Conservation (phyloP, 2,329 filamentous ascomycete species). For the Claviceps arundinis region DNA sequence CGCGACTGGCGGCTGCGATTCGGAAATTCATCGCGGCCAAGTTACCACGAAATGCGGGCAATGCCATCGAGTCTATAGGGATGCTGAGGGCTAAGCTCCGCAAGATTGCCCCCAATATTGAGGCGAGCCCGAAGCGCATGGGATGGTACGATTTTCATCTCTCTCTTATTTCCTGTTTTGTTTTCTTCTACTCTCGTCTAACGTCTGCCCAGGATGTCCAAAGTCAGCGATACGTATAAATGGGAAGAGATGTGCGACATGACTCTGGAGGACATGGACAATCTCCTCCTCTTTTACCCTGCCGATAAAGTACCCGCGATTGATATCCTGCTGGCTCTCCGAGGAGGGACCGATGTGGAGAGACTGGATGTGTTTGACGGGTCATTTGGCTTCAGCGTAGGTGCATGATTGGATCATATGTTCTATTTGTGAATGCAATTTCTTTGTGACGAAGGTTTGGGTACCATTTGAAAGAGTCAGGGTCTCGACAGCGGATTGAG, state of each 20-base stretch:
- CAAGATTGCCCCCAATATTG: slow-evolving; percentile 55
- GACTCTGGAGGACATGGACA: slow-evolving; percentile 72
- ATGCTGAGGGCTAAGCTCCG: slow-evolving; percentile 66
- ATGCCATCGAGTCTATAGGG: slow-evolving; percentile 76
- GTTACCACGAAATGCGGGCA: slow-evolving; percentile 67
- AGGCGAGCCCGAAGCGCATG: slow-evolving; percentile 80
- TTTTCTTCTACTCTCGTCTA: not conserved
- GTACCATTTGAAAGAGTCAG: not conserved
- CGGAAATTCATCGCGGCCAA: slow-evolving; percentile 64
- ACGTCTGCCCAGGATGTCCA: slow-evolving; percentile 59
- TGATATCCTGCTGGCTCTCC: slow-evolving; percentile 41
- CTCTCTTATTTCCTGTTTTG: not conserved
- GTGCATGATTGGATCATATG: slow-evolving; percentile 15
- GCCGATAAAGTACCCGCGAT: slow-evolving; percentile 41
- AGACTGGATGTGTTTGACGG: slow-evolving; percentile 45
- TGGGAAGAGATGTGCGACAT: slow-evolving; percentile 76
- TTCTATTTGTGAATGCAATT: not conserved
- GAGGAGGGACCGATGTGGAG: slow-evolving; percentile 28
- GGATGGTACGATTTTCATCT: slow-evolving; percentile 47
- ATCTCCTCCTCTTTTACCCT: slow-evolving; percentile 62
- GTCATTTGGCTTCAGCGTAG: slow-evolving; percentile 46
- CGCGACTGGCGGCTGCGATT: slow-evolving; percentile 77
- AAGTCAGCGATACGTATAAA: slow-evolving; percentile 75
- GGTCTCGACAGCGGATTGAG: not conserved
- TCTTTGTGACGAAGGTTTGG: not conserved